Conservation (phyloP, 768 basidiomycete species). For the Leucosporidium scottii region DNA sequence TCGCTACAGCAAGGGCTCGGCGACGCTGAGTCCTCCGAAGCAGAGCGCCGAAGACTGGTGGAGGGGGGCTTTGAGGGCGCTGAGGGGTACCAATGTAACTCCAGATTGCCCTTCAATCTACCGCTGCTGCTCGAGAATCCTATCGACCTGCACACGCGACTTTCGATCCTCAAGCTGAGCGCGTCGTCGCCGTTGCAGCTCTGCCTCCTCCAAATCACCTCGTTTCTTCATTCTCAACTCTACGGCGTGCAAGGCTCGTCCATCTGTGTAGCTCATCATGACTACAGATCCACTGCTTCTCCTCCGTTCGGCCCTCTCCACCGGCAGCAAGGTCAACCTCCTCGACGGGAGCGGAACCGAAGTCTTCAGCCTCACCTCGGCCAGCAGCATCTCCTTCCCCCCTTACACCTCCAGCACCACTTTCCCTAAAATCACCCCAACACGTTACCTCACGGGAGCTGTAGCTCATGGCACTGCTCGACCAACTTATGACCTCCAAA, state of each 20-base stretch:
- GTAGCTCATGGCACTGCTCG: conserved; percentile 44
- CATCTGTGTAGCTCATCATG: neutral
- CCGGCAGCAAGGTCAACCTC: conserved; percentile 32
- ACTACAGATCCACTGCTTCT: conserved; percentile 40
- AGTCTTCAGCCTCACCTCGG: conserved; percentile 51
- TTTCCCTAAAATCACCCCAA: conserved; percentile 66
- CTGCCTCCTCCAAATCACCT: too few species aligned
- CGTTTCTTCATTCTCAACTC: too few species aligned
- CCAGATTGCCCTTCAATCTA: too few species aligned
- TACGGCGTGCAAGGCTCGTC: neutral
- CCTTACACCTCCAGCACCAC: conserved; percentile 17
- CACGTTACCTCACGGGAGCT: conserved; percentile 54
- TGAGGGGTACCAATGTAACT: too few species aligned
- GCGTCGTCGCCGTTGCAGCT: too few species aligned
- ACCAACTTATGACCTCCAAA: conserved; percentile 64
- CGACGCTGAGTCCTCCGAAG: too few species aligned
- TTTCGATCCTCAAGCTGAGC: too few species aligned
- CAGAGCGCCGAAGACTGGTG: too few species aligned
- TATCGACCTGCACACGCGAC: too few species aligned
- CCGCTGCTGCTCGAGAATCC: too few species aligned
- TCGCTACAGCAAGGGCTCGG: too few species aligned
- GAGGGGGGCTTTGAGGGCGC: too few species aligned
- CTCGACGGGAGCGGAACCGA: conserved; percentile 42
- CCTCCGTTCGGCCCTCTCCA: conserved; percentile 38
- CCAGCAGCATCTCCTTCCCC: conserved; percentile 60